A percentile compares a stretch with the other conserved stretches of the same genome.
Conservation (phyloP, 768 basidiomycete genomes). For the Suillus variegatus region DNA sequence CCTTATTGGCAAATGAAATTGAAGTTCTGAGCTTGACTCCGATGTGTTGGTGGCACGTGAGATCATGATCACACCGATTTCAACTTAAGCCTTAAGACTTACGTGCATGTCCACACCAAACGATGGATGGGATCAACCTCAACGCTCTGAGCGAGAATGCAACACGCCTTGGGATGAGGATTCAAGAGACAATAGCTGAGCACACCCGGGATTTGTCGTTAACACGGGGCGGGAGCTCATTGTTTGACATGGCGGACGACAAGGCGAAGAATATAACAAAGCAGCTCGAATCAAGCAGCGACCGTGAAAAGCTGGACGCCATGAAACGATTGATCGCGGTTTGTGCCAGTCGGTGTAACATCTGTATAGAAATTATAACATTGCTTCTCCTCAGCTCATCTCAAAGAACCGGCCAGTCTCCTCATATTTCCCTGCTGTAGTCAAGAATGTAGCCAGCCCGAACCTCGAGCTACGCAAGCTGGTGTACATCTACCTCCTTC, state of each 20-base stretch:
- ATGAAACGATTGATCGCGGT: slow-evolving; percentile 96
- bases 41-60: neutral
- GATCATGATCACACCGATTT: neutral
- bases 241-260: slow-evolving; percentile 76
- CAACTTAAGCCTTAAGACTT: neutral
- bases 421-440: slow-evolving; percentile 93
- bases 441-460: slow-evolving; percentile 93
- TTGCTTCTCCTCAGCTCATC: slow-evolving; percentile 62
- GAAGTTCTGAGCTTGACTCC: neutral
- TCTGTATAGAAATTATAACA: slow-evolving; percentile 8
- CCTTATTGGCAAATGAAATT: neutral
- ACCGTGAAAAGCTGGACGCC: slow-evolving; percentile 90
- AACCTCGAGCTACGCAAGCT: slow-evolving; percentile 95
- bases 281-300: slow-evolving; percentile 86
- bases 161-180: slow-evolving; percentile 75
- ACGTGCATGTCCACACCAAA: slow-evolving; percentile 6
- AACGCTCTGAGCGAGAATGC: slow-evolving; percentile 75
- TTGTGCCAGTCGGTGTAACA: slow-evolving; percentile 32
- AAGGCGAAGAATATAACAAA: slow-evolving; percentile 79
- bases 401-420: slow-evolving; percentile 91
- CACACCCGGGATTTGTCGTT: slow-evolving; percentile 73
- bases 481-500: slow-evolving; percentile 95
- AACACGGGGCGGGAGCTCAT: slow-evolving; percentile 52
- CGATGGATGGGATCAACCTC: slow-evolving; percentile 37
- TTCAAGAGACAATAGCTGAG: slow-evolving; percentile 83